Evolutionary conservation across 2,329 filamentous ascomycete species (phyloP).

Genomic region (Geosmithia putterillii): DNA sequence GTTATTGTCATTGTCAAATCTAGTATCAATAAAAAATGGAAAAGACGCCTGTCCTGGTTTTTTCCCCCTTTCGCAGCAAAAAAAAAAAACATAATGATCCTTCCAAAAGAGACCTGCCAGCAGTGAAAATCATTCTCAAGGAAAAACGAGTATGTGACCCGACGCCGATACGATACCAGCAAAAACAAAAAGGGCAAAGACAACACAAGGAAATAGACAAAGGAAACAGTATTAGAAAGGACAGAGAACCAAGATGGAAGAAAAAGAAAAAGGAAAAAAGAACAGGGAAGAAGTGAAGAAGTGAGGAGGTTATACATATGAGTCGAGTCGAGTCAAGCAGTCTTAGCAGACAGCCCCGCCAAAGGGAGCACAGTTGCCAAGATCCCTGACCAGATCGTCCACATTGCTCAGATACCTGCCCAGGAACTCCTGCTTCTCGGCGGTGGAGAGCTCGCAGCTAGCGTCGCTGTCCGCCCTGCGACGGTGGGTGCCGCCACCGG

Average conservation of each 20-base stretch:
- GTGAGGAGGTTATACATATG: neutral
- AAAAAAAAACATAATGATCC: neutral
- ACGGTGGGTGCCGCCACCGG: slow-evolving; percentile 1
- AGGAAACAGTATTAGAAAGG: slow-evolving; percentile 2
- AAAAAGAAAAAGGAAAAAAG: neutral
- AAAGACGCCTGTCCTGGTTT: neutral
- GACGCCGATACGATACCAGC: neutral
- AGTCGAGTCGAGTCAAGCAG: neutral
- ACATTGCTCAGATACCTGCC: slow-evolving; percentile 71
- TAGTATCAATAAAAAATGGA: neutral
- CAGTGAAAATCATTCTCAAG: neutral
- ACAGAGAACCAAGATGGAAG: slow-evolving; percentile 1
- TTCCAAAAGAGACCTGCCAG: neutral
- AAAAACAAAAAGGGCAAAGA: neutral
- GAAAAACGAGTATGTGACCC: neutral
- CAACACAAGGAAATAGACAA: neutral
- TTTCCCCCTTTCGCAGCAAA: neutral
- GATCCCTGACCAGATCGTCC: slow-evolving; percentile 72
- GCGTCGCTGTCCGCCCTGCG: slow-evolving; percentile 17
- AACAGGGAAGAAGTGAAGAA: neutral
- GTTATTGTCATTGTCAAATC: neutral
- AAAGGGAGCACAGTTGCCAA: slow-evolving; percentile 69
- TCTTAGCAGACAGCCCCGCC: slow-evolving; percentile 41
- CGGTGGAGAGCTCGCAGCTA: slow-evolving; percentile 48
- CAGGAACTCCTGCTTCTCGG: slow-evolving; percentile 72